Percentiles rank a stretch among this genome's conserved stretches.
Conservation (phyloP, 2,329 filamentous ascomycete species). For the Verticillium nubilum region DNA sequence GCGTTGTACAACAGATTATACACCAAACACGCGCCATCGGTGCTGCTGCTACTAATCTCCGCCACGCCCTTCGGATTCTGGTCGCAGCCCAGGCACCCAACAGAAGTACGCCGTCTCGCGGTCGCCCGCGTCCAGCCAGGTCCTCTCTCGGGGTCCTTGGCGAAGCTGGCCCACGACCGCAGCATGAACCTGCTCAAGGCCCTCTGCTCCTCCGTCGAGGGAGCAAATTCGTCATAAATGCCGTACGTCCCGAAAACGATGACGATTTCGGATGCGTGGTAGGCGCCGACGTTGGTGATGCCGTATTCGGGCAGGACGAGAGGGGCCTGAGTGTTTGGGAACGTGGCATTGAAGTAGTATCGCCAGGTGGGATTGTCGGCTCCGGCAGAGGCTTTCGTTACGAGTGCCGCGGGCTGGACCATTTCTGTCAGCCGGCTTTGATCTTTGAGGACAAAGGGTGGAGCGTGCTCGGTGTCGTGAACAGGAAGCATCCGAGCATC, state of each 20-base stretch:
- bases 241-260: constrained; percentile 9
- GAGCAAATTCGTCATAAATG: neutral
- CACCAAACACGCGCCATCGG: neutral
- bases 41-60: neutral
- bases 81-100: neutral
- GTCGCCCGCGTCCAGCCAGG: constrained; percentile 4
- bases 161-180: constrained; percentile 5
- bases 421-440: neutral
- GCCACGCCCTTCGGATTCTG: neutral
- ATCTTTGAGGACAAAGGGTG: neutral
- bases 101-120: neutral
- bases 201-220: constrained; percentile 2
- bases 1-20: neutral
- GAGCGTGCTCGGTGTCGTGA: too few species aligned
- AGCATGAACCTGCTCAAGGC: constrained; percentile 7
- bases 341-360: constrained; percentile 7
- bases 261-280: constrained; percentile 10
- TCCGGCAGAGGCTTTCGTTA: constrained; percentile 1
- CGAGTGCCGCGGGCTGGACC: constrained; percentile 3
- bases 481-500: neutral
- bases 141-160: constrained; percentile 3
- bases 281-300: constrained; percentile 7
- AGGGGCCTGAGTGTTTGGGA: neutral
- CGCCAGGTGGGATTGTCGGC: constrained; percentile 6
- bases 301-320: constrained; percentile 1